Conservation (phyloP, 2,329 filamentous ascomycete species). For the Hirsutella thompsonii region DNA sequence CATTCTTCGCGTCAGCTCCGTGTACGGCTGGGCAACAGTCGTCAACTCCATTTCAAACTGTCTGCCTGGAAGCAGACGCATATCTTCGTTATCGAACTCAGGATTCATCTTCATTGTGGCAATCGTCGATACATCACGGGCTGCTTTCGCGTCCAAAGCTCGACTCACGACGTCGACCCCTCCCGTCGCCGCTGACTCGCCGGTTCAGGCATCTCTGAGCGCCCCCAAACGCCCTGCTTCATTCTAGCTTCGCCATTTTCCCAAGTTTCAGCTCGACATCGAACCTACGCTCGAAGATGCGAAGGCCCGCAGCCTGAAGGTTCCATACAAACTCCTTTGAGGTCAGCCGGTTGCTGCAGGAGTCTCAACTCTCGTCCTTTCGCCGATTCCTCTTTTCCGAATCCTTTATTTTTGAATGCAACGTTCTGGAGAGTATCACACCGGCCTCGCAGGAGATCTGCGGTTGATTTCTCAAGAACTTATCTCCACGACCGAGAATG, state of each 20-base stretch:
- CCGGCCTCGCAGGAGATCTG: no score
- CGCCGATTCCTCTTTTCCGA: neutral
- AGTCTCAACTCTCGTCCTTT: conserved; percentile 23
- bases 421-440: neutral
- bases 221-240: neutral
- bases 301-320: conserved; percentile 14
- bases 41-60: conserved; percentile 12
- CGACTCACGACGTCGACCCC: neutral
- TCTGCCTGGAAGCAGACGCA: conserved; percentile 26
- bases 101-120: conserved; percentile 6
- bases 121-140: neutral
- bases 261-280: no score
- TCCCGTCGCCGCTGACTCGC: neutral
- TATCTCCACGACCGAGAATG: conserved; percentile 19
- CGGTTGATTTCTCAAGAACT: no score
- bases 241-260: conserved; percentile 4
- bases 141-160: neutral
- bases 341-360: conserved; percentile 77
- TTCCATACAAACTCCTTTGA: conserved; percentile 51
- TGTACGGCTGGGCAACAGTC: conserved; percentile 15
- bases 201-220: neutral
- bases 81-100: conserved; percentile 16
- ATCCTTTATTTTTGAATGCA: neutral
- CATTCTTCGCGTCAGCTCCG: conserved; percentile 10
- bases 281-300: conserved; percentile 17